Base-by-base conservation (phyloP, 345 rosid species). In the Eucalyptus regnans region DNA sequence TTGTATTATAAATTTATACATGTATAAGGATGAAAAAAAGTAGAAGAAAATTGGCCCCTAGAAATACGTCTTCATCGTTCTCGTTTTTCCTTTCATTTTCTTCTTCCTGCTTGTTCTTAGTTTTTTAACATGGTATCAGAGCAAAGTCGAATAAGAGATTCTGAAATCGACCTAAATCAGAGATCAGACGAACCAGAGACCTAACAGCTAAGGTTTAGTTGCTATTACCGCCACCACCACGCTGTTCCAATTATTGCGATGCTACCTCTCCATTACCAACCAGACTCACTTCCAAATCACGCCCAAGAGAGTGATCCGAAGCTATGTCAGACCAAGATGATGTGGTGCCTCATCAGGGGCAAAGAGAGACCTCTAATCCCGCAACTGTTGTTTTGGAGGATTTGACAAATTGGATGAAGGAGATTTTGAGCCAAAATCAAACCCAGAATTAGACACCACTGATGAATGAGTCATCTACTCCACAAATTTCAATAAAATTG, bases 151-250 rank as follows among this genome's bases (percentile, higher is more conserved):
- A 8, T 56, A 0, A 54, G 3, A 23, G 27, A 56, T 23, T 56
- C 1, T 56, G 0, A 56, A 56, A 56, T 56, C 1, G 2, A 56
- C 62, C 12, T 0, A 56, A 56, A 22, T 9, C 5, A 56, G 2
- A 56, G 29, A 56, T 56, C 5, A 56, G 0, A 54, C 60, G 3
- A 23, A 56, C 60, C 1, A 22, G 12, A 56, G 12, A 56, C 62
- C 62, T 56, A 56, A 56, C 0, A 9, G 12, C 29, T 56, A 2
- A 12, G 62, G 62, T 9, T 56, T 56, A 4, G 5, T 56, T 56
- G 27, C 62, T 56, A 23, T 56, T 4, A 4, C 5, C 1, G 3
- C 6, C 27, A 12, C 1, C 5, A 0, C 2, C 12, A 20, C 1
- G 62, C 0, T 56, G 1, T 54, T 54, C 11, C 12, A 0, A 54